Conservation (phyloP, 176 grass and related monocot genomes). For the Hordeum marinum region DNA sequence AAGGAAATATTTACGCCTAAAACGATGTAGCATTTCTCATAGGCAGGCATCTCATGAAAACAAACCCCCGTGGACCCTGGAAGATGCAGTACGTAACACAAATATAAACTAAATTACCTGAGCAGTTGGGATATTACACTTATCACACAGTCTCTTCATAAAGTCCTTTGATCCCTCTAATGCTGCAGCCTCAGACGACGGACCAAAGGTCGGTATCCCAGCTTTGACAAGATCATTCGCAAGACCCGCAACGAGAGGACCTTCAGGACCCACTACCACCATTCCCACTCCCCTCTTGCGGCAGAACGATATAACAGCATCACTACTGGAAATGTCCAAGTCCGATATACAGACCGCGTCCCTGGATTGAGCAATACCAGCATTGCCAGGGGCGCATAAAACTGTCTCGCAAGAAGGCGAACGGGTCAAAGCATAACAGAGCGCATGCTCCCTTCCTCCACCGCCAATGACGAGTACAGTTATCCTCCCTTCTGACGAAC, state of each 20-base stretch:
- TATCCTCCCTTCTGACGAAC: slow-evolving; percentile 41
- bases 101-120: slow-evolving; percentile 41
- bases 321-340: slow-evolving; percentile 50
- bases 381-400: slow-evolving; percentile 78
- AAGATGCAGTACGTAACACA: background rate
- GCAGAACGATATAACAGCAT: slow-evolving; percentile 57
- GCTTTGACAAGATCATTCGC: slow-evolving; percentile 56
- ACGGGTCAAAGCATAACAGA: slow-evolving; percentile 69
- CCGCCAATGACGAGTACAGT: slow-evolving; percentile 70
- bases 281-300: slow-evolving; percentile 51
- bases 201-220: slow-evolving; percentile 65
- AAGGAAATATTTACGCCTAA: background rate
- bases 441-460: slow-evolving; percentile 84
- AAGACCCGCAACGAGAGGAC: slow-evolving; percentile 68
- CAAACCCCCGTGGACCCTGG: background rate
- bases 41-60: background rate
- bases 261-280: slow-evolving; percentile 86
- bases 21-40: background rate
- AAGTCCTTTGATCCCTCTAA: slow-evolving; percentile 91
- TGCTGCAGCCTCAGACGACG: slow-evolving; percentile 71
- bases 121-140: slow-evolving; percentile 81
- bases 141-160: slow-evolving; percentile 86
- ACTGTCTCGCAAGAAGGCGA: slow-evolving; percentile 67
- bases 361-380: slow-evolving; percentile 62
- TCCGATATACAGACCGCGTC: slow-evolving; percentile 56